Conservation (phyloP, 148 eudicot species). For the Rhododendron griersonianum region DNA sequence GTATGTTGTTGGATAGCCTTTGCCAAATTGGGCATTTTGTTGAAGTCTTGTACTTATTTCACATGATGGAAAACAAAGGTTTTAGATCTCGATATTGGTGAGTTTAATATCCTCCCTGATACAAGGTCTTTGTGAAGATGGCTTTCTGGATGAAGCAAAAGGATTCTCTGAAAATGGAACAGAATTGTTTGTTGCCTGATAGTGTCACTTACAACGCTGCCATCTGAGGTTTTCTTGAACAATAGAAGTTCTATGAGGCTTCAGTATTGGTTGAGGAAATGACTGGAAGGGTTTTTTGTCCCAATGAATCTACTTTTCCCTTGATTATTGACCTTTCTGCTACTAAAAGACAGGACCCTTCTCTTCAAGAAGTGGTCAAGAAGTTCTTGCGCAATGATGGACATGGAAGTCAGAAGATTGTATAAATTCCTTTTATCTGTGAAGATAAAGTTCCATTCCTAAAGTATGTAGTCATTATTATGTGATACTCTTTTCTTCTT, state of each 20-base stretch:
- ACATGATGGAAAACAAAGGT: neutral
- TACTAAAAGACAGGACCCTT: too few relatives aligned
- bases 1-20: neutral
- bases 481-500: too few relatives aligned
- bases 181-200: too few relatives aligned
- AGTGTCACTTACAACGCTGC: neutral
- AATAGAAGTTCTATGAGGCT: neutral
- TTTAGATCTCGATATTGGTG: neutral
- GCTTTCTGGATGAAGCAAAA: too few relatives aligned
- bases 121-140: neutral
- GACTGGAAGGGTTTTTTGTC: neutral
- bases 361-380: too few relatives aligned
- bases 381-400: too few relatives aligned
- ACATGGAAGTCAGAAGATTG: too few relatives aligned
- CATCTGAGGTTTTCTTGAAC: neutral
- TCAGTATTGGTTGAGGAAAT: neutral
- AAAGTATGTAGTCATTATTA: too few relatives aligned
- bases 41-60: neutral
- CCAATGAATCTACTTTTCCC: neutral
- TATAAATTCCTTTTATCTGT: too few relatives aligned
- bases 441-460: too few relatives aligned
- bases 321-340: neutral
- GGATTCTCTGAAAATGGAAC: neutral
- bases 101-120: neutral
- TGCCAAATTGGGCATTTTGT: neutral